These are phyloP conservation scores for Cyclotella distinguenda DNA, from an alignment of 108 stramenopile species.

Conservation along the genomic window DNA sequence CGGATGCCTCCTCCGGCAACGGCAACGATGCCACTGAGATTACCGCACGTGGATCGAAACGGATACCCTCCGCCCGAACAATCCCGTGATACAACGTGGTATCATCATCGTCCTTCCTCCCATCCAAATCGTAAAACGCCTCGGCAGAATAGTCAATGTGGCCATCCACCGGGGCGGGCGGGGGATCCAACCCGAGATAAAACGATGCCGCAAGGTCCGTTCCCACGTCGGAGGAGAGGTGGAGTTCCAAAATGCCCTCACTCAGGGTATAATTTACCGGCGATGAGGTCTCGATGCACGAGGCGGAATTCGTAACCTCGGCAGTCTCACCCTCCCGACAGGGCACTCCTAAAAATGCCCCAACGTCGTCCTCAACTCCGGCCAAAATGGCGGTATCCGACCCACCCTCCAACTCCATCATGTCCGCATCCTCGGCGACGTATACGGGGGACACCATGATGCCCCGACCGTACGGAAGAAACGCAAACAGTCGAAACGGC, in stretches of 20 bases:
- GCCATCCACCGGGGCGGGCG: background rate
- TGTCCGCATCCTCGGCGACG: no score
- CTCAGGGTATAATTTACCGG: slow-evolving; percentile 4
- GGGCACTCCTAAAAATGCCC: no score
- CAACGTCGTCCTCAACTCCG: no score
- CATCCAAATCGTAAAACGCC: slow-evolving; percentile 19
- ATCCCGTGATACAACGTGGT: slow-evolving; percentile 9
- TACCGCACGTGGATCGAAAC: background rate
- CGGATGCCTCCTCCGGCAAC: background rate
- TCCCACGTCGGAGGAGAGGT: background rate
- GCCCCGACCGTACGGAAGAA: slow-evolving; percentile 6
- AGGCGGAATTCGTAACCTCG: no score
- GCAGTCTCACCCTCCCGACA: no score
- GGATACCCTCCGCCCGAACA: slow-evolving; percentile 9
- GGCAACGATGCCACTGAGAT: background rate
- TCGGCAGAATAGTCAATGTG: slow-evolving; percentile 4
- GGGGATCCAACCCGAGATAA: slow-evolving; percentile 10
- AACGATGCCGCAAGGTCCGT: slow-evolving; percentile 5
- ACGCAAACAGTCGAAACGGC: slow-evolving; percentile 14
- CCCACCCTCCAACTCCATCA: background rate
- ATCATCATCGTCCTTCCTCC: background rate
- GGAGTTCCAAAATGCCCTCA: background rate
- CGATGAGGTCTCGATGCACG: slow-evolving; percentile 4
- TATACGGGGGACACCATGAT: background rate
- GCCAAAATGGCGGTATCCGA: background rate